Conservation (phyloP, 495 filamentous ascomycete species). For the Neurospora sp. region DNA sequence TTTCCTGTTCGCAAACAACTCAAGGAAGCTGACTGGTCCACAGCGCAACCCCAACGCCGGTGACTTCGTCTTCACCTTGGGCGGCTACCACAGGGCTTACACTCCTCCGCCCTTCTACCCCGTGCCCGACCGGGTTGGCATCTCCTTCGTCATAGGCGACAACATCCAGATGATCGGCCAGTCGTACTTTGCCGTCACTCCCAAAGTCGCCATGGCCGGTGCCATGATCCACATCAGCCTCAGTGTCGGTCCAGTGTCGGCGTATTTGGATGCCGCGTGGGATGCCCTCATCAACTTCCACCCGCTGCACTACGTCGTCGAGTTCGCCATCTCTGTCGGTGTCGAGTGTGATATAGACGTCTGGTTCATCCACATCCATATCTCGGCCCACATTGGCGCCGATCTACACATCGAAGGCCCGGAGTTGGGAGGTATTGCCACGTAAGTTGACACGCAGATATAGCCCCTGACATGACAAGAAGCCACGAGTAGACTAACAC, state of each 20-base stretch:
- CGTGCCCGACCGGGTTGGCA: neutral
- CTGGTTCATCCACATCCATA: constrained; percentile 22
- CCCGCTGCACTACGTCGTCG: constrained; percentile 37
- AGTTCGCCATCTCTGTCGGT: constrained; percentile 30
- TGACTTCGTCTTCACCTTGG: constrained; percentile 29
- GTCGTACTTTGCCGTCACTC: constrained; percentile 1
- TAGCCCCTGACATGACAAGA: too few relatives aligned
- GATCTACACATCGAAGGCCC: constrained; percentile 29
- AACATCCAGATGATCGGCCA: neutral
- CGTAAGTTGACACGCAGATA: too few relatives aligned
- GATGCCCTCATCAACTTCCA: constrained; percentile 43
- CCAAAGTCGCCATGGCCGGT: constrained; percentile 15
- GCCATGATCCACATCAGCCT: constrained; percentile 23
- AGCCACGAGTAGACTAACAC: too few relatives aligned
- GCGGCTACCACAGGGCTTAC: neutral
- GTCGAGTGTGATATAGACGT: constrained; percentile 29
- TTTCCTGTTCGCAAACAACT: too few relatives aligned
- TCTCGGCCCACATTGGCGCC: constrained; percentile 29
- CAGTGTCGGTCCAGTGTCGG: constrained; percentile 22
- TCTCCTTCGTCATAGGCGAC: neutral
- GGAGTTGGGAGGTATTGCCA: constrained; percentile 9
- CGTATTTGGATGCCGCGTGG: constrained; percentile 33
- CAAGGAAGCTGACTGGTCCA: too few relatives aligned
- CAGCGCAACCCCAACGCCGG: constrained; percentile 14
- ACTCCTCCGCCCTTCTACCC: neutral